Conservation (phyloP, 352 stramenopile genomes). For the Pythium volutum region DNA sequence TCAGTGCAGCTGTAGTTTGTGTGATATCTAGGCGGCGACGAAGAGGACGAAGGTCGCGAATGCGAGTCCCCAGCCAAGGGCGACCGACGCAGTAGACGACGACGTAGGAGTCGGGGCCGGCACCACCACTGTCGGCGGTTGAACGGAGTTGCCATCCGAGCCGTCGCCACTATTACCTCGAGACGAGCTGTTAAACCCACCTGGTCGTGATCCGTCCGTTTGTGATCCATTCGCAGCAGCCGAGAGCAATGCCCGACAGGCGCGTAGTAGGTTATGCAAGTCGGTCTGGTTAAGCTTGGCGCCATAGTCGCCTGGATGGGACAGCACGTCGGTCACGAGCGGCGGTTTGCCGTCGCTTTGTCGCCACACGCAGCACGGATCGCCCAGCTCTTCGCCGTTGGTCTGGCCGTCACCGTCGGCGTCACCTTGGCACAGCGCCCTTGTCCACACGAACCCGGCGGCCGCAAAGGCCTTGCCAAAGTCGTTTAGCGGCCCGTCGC, state of each 20-base stretch:
- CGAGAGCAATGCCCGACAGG: constrained; percentile 2
- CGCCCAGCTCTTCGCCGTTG: constrained; percentile 82
- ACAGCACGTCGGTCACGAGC: constrained; percentile 16
- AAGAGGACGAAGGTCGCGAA: neutral
- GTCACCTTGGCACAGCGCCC: constrained; percentile 56
- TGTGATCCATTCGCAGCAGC: neutral
- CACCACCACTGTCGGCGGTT: neutral
- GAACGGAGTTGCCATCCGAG: neutral
- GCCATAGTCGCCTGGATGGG: constrained; percentile 19
- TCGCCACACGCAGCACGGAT: constrained; percentile 78
- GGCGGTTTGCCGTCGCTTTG: constrained; percentile 15
- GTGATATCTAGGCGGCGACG: neutral
- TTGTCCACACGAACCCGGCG: constrained; percentile 45
- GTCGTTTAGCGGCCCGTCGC: constrained; percentile 43
- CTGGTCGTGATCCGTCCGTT: neutral
- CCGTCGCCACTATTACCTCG: neutral
- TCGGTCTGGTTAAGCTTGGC: constrained; percentile 13
- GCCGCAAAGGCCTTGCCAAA: constrained; percentile 67
- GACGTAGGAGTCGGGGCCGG: neutral
- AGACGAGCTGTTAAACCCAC: neutral
- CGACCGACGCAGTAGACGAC: neutral
- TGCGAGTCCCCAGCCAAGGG: neutral
- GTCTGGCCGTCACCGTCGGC: constrained; percentile 79
- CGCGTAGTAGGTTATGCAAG: neutral
- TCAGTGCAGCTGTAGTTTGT: neutral